Conservation (phyloP, 73 alveolate genomes). For the Paramecium biaurelia region DNA sequence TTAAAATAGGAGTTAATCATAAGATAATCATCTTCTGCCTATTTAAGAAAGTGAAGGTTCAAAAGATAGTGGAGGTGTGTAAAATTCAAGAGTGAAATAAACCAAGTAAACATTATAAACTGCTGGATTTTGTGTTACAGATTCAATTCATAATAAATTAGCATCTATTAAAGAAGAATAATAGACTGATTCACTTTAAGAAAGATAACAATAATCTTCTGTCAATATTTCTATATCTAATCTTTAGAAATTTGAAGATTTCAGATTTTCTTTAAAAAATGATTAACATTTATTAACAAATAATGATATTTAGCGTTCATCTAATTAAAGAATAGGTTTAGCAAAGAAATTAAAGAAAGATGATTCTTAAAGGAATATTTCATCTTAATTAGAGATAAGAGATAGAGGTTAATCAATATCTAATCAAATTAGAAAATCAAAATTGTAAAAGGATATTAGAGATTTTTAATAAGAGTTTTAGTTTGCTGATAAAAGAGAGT, state of each 20-base stretch:
- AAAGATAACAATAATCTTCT: background rate
- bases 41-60: constrained; percentile 13
- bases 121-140: constrained; percentile 4
- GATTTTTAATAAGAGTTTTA: background rate
- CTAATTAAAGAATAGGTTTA: background rate
- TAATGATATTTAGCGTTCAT: background rate
- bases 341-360: background rate
- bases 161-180: background rate
- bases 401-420: background rate
- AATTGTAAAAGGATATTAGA: background rate
- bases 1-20: background rate
- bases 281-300: background rate
- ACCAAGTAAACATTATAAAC: background rate
- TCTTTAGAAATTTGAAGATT: background rate
- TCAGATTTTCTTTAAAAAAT: background rate
- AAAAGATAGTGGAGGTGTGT: background rate
- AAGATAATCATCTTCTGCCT: background rate
- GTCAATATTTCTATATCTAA: background rate
- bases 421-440: background rate
- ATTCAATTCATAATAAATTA: background rate
- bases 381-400: background rate
- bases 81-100: background rate
- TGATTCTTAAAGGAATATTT: background rate
- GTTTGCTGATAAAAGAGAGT: background rate
- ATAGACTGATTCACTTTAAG: background rate